Percentiles rank a stretch among this genome's conserved stretches.
phyloP scores from a whole-genome alignment of 116 monocot genomes.

The Thalassia testudinum region DNA sequence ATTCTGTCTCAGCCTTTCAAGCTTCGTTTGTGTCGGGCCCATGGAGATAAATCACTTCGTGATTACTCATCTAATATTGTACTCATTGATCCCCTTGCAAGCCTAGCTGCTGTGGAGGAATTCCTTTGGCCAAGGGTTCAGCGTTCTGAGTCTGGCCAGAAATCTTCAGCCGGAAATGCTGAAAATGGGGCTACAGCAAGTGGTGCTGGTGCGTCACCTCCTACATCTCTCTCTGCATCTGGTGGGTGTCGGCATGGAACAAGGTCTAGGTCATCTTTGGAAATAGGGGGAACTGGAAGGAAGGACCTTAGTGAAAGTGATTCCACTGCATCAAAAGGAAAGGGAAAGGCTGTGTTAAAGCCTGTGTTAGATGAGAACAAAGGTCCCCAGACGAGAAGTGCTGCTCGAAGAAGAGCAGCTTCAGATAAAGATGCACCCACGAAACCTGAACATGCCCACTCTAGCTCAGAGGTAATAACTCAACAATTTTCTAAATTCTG shows the following conservation, averaged over 20 bases:
- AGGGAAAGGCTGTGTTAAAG: conserved; percentile 90
- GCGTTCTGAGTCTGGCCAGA: conserved; percentile 55
- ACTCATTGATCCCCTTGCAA: conserved; percentile 90
- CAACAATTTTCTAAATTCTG: too few species aligned
- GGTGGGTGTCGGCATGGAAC: conserved; percentile 48
- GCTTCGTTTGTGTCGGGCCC: conserved; percentile 74
- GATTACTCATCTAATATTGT: conserved; percentile 97
- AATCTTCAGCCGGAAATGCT: conserved; percentile 35
- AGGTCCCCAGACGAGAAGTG: conserved; percentile 78
- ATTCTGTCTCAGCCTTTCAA: conserved; percentile 81
- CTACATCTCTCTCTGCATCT: conserved; percentile 29
- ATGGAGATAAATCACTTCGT: conserved; percentile 81
- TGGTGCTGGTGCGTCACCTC: conserved; percentile 30
- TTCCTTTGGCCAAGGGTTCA: conserved; percentile 96
- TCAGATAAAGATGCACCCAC: conserved; percentile 55
- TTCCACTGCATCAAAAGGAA: conserved; percentile 55
- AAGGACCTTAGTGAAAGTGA: conserved; percentile 53
- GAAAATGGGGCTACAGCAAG: conserved; percentile 31
- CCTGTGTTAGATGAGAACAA: conserved; percentile 41
- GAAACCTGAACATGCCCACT: conserved; percentile 45
- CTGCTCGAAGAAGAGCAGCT: conserved; percentile 53
- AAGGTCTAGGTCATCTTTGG: conserved; percentile 54
- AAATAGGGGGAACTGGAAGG: conserved; percentile 29
- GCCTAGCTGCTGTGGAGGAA: conserved; percentile 87
- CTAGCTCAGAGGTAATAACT: conserved; percentile 69